Evolutionary conservation across 2,329 filamentous ascomycete genomes (phyloP).

Genomic region (Dryadomyces quercivorus): DNA sequence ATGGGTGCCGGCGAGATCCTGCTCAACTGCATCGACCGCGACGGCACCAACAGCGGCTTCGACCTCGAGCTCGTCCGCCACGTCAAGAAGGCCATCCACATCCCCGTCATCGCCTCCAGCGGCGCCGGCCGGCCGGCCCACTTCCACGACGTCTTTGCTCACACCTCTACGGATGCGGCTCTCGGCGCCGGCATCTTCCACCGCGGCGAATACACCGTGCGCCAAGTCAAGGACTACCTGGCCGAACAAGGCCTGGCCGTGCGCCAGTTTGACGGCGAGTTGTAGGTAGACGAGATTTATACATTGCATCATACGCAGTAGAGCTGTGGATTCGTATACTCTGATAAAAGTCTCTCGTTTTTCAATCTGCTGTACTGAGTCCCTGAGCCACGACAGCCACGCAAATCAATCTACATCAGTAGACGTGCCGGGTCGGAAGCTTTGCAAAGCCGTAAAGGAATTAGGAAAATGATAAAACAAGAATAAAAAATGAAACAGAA

Average conservation of each 20-base stretch:
- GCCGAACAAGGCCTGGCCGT: conserved; percentile 60
- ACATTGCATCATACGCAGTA: too few species aligned
- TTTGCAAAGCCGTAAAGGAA: background rate
- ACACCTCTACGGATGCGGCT: conserved; percentile 82
- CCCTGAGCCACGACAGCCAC: too few species aligned
- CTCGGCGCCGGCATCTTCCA: conserved; percentile 97
- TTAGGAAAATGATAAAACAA: background rate
- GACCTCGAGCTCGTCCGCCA: conserved; percentile 83
- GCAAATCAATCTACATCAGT: background rate
- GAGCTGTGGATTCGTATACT: background rate
- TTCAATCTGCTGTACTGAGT: too few species aligned
- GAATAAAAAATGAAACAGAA: too few species aligned
- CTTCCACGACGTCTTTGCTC: conserved; percentile 79
- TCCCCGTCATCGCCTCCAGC: conserved; percentile 91
- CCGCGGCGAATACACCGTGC: conserved; percentile 85
- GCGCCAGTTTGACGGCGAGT: conserved; percentile 58
- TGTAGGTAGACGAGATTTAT: background rate
- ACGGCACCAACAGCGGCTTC: conserved; percentile 89
- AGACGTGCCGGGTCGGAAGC: background rate
- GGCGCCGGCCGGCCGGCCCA: conserved; percentile 81
- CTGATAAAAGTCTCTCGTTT: background rate
- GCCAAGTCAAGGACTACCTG: conserved; percentile 81
- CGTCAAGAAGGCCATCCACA: conserved; percentile 76
- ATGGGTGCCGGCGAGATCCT: conserved; percentile 94
- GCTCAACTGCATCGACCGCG: conserved; percentile 94